Conservation (phyloP, 495 filamentous ascomycete genomes). For the Diplogelasinospora grovesii region DNA sequence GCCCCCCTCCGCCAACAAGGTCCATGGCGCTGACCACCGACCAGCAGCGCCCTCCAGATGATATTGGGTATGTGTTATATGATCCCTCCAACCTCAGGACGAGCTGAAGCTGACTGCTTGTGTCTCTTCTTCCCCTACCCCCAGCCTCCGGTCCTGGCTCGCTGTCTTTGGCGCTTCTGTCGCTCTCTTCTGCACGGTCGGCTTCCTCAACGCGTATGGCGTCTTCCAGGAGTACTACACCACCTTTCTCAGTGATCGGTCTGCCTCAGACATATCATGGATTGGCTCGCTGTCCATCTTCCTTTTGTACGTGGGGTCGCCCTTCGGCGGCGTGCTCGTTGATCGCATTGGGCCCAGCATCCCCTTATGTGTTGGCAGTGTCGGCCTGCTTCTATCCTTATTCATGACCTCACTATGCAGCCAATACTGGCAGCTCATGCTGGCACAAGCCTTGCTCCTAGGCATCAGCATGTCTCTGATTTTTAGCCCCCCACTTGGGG, state of each 20-base stretch:
- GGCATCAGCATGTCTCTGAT: constrained; percentile 42
- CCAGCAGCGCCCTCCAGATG: too few relatives aligned
- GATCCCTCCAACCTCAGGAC: too few relatives aligned
- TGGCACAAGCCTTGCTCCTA: constrained; percentile 48
- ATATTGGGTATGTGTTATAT: too few relatives aligned
- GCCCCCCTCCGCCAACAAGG: too few relatives aligned
- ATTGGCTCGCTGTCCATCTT: constrained; percentile 44
- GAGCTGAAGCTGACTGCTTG: too few relatives aligned
- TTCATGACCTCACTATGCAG: constrained; percentile 50
- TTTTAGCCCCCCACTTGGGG: constrained; percentile 37
- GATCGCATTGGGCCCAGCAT: constrained; percentile 33
- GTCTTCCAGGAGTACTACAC: constrained; percentile 55
- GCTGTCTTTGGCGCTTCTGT: constrained; percentile 17
- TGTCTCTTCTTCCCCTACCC: too few relatives aligned
- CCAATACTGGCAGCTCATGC: constrained; percentile 51
- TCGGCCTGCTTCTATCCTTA: constrained; percentile 15
- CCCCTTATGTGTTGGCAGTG: constrained; percentile 12
- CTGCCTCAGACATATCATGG: constrained; percentile 40
- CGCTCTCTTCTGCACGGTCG: constrained; percentile 35
- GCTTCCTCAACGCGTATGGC: constrained; percentile 51
- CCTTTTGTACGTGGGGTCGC: constrained; percentile 31
- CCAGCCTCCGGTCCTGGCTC: constrained; percentile 20
- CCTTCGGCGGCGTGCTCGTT: constrained; percentile 35
- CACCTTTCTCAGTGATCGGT: constrained; percentile 35
- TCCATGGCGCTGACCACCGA: too few relatives aligned